Evolutionary conservation across 2,329 filamentous ascomycete genomes (phyloP), one percentile per base, ranked within the genome.

Genomic region (Aspergillus awamori): DNA sequence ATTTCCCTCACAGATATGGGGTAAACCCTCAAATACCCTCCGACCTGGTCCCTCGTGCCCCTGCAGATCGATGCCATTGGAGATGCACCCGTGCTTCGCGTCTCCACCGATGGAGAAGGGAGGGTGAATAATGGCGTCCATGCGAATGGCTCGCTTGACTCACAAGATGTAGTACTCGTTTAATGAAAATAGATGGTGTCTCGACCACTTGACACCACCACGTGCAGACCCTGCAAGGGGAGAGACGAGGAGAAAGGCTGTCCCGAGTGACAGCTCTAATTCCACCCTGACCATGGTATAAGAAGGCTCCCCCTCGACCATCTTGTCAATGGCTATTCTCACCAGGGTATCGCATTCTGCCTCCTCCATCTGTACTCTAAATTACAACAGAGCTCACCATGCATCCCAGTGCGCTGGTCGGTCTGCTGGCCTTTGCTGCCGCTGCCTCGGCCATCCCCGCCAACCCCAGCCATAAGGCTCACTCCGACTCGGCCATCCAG

Each of bases 361-460:
- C 30, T 48, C 26, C 30, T 11, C 13, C 8, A 33, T 41, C 15
- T 8, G 39, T 20, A 43, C 7, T 28, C 5, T 6, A 26, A 53
- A 61, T 1, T 17, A 2, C 15, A 2, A 11, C 5, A 5, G 7
- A 8, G 15, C 17, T 10, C 47, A 20, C n/a, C 22, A 70, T 72
- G 70, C 59, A 72, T 58, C 56, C 61, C 53, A 66, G 62, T 52
- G 63, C 67, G 41, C 58, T 71, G 36, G 17, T 72, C 24, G 70
- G 68, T 20, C 60, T 71, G 1, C 43, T 73, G 61, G 62, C 65
- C 61, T 69, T 73, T 48, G 67, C 68, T 8, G 66, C 63, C 1
- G 66, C 67, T 28, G 58, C 63, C 8, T 47, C 49, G 13, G 63
- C 60, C 20, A 22, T 60, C 20, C 63, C 64, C 5, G 13, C 53